Percentiles rank a stretch among this genome's conserved stretches.
These are phyloP conservation scores for Fusarium mangiferae DNA, from an alignment of 2,329 filamentous ascomycete species.

Conservation along the genomic window DNA sequence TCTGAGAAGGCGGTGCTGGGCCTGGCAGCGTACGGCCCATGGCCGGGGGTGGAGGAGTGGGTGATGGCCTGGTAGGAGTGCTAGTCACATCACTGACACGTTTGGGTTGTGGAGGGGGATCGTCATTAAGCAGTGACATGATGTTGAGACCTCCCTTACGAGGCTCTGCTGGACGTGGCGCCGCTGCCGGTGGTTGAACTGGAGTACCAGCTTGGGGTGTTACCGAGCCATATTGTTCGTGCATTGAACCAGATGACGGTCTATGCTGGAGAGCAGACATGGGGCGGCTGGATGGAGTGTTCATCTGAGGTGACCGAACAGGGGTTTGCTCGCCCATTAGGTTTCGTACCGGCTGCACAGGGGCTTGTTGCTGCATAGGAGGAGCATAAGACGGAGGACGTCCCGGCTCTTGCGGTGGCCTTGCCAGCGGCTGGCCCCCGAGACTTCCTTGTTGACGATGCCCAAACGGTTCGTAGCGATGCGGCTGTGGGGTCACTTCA, in stretches of 20 bases:
- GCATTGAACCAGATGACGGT: slow-evolving; percentile 45
- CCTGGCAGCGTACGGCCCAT: slow-evolving; percentile 56
- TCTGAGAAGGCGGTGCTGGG: slow-evolving; percentile 53
- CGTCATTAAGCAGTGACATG: slow-evolving; percentile 72
- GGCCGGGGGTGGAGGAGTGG: slow-evolving; percentile 61
- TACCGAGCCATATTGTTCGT: slow-evolving; percentile 46
- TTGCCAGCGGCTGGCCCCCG: slow-evolving; percentile 52
- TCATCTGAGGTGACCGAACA: slow-evolving; percentile 53
- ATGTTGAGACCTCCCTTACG: slow-evolving; percentile 72
- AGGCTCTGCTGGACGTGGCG: slow-evolving; percentile 57
- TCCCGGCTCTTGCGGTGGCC: slow-evolving; percentile 55
- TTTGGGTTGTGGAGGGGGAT: slow-evolving; percentile 63
- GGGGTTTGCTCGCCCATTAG: slow-evolving; percentile 54
- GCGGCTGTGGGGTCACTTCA: slow-evolving; percentile 53
- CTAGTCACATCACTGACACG: slow-evolving; percentile 60
- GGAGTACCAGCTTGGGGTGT: slow-evolving; percentile 46
- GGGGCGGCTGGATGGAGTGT: slow-evolving; percentile 51
- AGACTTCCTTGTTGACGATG: slow-evolving; percentile 54
- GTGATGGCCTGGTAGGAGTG: slow-evolving; percentile 54
- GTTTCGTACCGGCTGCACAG: slow-evolving; percentile 52
- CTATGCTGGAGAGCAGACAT: slow-evolving; percentile 52
- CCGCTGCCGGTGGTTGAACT: slow-evolving; percentile 49
- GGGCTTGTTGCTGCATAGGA: slow-evolving; percentile 49
- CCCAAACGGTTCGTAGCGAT: slow-evolving; percentile 58
- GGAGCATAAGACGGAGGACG: slow-evolving; percentile 50